phyloP scores from a whole-genome alignment of 2,329 filamentous ascomycete species.

The Coleophoma crateriformis region DNA sequence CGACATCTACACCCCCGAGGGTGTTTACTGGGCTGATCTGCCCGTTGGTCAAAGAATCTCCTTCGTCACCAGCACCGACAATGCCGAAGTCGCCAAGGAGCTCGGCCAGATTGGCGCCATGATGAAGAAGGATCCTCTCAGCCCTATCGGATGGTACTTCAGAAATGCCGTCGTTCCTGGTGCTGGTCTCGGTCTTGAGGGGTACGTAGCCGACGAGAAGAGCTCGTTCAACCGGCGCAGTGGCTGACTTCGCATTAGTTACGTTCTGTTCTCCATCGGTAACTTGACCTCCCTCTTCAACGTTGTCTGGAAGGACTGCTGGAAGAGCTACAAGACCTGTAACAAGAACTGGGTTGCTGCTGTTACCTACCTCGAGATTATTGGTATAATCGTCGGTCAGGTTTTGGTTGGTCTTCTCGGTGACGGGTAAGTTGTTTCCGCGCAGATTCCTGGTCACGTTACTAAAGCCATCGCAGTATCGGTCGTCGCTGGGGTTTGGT shows the following conservation, averaged over 20 bases:
- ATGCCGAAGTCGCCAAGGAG: conserved; percentile 64
- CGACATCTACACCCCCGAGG: conserved; percentile 77
- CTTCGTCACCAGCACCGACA: conserved; percentile 74
- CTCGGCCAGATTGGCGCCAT: conserved; percentile 63
- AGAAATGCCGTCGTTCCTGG: conserved; percentile 88
- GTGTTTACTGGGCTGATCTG: conserved; percentile 91
- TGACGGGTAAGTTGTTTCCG: conserved; percentile 48
- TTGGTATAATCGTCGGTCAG: conserved; percentile 93
- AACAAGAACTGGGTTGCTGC: conserved; percentile 74
- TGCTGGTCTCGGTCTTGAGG: conserved; percentile 87
- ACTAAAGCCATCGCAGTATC: conserved; percentile 49
- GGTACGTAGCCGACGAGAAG: conserved; percentile 32
- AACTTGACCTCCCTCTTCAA: conserved; percentile 82
- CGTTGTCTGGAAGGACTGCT: conserved; percentile 72
- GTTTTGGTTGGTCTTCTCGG: conserved; percentile 77
- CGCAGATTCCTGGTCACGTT: neutral
- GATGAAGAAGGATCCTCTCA: conserved; percentile 81
- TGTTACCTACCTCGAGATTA: conserved; percentile 87
- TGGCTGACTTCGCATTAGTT: conserved; percentile 40
- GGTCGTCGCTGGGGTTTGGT: conserved; percentile 94
- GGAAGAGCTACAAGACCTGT: conserved; percentile 62
- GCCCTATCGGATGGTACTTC: conserved; percentile 81
- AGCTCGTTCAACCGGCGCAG: no score
- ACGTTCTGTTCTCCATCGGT: conserved; percentile 94
- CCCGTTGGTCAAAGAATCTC: conserved; percentile 61